Evolutionary conservation across 352 stramenopile species (phyloP), one percentile per base, ranked within the genome.

Genomic region (Globisporangium echinulatum): DNA sequence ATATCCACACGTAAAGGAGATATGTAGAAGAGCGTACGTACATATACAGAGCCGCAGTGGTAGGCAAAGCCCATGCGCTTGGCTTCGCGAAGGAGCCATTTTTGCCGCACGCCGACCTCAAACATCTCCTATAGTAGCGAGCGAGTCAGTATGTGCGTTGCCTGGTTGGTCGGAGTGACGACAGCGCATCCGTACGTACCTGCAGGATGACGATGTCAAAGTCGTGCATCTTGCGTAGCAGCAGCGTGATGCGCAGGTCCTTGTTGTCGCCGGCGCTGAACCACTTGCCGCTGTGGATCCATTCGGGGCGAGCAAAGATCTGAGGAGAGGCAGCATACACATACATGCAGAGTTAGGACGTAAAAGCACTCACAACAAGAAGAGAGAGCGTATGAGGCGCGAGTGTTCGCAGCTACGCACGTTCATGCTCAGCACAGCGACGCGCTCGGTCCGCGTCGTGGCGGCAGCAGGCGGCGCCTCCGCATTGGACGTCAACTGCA

Each of bases 131-230:
- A 63, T 19, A 44, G 13, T 53, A 44, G 9, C 37, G 25, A 43
- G 37, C 1, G 7, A 56, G 25, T 61, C 7, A 54, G 37, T 17
- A 13, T 4, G 25, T 39, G 17, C n/a, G 38, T 4, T 5, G 8
- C 17, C 15, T 36, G 8, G 48, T 14, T 4, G 3, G 13, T 48
- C 14, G 43, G n/a, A 17, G 48, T n/a, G 7, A 58, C 14, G 10
- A 11, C 33, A 39, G 10, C 2, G 19, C 14, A 5, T 8, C 37
- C 13, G 14, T 1, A 4, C 36, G 25, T 13, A 80, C 75, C 65
- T 85, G 75, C 3, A 93, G 63, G 17, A 90, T 75, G 33, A 90
- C 79, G 49, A 93, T 63, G 55, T 93, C 84, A 46, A 88, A 88
- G 15, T 78, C 61, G 17, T 67, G 66, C 49, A 93, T 88, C 54